Evolutionary conservation across 2,329 filamentous ascomycete genomes (phyloP).

Genomic region (Fusarium hostae): DNA sequence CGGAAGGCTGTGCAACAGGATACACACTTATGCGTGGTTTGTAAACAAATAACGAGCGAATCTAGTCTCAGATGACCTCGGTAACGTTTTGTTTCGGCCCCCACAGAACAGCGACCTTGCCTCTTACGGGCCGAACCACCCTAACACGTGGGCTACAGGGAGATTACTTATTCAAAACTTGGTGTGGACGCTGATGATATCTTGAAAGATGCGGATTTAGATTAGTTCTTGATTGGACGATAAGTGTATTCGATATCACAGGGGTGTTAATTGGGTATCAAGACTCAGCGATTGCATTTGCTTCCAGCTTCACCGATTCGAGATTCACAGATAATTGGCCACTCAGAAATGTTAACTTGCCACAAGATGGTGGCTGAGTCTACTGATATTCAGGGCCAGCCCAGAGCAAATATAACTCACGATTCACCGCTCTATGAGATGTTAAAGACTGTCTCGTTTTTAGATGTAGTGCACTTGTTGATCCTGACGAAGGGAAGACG

Average conservation of each 20-base stretch:
- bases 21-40: neutral
- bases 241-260: neutral
- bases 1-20: neutral
- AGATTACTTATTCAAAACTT: neutral
- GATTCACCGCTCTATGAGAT: neutral
- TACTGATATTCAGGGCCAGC: neutral
- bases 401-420: neutral
- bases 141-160: neutral
- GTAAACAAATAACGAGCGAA: neutral
- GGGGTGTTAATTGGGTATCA: neutral
- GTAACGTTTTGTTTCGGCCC: neutral
- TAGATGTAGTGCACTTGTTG: neutral
- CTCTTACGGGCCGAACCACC: neutral
- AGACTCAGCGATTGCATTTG: neutral
- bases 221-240: neutral
- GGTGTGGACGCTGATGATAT: neutral
- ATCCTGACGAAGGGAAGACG: neutral
- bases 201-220: neutral
- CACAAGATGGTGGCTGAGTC: neutral
- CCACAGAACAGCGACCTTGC: neutral
- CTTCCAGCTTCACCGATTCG: neutral
- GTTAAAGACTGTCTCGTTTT: neutral
- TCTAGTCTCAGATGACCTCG: neutral
- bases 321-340: neutral
- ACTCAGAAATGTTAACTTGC: neutral